phyloP scores from a whole-genome alignment of 208 protist genomes.

The Trypanosoma cruzi region DNA sequence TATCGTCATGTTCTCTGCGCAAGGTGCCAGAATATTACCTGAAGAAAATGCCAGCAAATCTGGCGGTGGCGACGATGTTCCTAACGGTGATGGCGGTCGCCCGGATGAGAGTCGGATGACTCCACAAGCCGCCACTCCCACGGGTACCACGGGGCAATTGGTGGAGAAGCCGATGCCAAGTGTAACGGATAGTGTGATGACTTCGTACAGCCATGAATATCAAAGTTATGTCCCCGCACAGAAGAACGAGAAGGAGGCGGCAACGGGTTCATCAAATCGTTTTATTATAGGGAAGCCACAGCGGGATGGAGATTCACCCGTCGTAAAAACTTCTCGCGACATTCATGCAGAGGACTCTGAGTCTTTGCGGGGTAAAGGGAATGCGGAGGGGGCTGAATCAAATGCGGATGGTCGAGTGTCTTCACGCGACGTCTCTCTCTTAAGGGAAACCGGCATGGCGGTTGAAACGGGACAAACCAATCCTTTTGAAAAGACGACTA shows the following conservation, averaged over 20 bases:
- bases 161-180: too few relatives aligned
- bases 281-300: background rate
- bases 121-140: background rate
- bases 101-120: background rate
- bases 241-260: background rate
- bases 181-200: conserved; percentile 10
- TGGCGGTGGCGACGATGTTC: background rate
- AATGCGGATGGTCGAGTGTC: background rate
- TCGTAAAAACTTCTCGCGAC: background rate
- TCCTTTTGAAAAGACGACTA: background rate
- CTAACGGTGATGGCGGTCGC: background rate
- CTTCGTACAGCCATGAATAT: conserved; percentile 21
- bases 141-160: background rate
- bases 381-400: too few relatives aligned
- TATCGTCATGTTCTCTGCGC: background rate
- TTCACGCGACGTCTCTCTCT: background rate
- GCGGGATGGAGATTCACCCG: background rate
- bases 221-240: conserved; percentile 1
- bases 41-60: background rate
- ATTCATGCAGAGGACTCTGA: background rate
- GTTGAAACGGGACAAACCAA: background rate
- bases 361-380: background rate
- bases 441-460: background rate
- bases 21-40: background rate
- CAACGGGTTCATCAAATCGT: background rate